Evolutionary conservation across 805 yeast genomes (phyloP).

Genomic region (Kockiozyma suomiensis): DNA sequence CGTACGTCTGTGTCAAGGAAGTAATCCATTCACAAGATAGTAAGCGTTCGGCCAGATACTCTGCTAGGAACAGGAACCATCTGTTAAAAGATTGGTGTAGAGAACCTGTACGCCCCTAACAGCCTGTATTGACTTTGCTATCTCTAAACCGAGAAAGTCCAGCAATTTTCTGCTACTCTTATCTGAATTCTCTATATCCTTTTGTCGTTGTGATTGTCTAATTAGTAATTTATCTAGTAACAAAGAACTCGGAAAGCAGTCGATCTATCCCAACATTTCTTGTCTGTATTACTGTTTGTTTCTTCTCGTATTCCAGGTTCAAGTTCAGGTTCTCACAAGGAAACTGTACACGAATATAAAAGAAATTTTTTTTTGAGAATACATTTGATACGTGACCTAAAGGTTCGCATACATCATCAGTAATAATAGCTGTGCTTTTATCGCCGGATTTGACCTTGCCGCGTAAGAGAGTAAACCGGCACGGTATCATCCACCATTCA

Average conservation of each 20-base stretch:
- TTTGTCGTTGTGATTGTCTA: not conserved
- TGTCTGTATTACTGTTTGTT: not conserved
- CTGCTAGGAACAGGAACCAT: not conserved
- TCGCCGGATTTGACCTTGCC: not conserved
- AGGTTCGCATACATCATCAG: slow-evolving; percentile 7
- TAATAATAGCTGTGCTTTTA: slow-evolving; percentile 4
- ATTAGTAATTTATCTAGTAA: slow-evolving; percentile 7
- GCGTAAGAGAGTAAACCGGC: slow-evolving; percentile 18
- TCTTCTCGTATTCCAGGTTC: not conserved
- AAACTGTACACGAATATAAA: not conserved
- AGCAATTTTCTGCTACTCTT: not conserved
- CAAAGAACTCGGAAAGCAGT: not conserved
- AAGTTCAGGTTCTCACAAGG: not conserved
- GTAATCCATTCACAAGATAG: not conserved
- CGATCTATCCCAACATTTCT: not conserved
- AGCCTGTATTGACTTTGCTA: not conserved
- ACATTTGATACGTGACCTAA: slow-evolving; percentile 11
- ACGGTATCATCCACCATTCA: slow-evolving; percentile 1
- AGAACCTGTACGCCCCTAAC: not conserved
- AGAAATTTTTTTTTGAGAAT: not conserved
- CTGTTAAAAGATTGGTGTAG: not conserved
- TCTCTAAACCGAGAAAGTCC: too few species aligned
- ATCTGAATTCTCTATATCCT: not conserved
- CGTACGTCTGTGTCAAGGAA: not conserved
- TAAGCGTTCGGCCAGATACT: too few species aligned